Percentiles rank a stretch among this genome's conserved stretches.
Evolutionary conservation across 2,329 filamentous ascomycete genomes (phyloP).

Genomic region (Ascochyta rabiei): DNA sequence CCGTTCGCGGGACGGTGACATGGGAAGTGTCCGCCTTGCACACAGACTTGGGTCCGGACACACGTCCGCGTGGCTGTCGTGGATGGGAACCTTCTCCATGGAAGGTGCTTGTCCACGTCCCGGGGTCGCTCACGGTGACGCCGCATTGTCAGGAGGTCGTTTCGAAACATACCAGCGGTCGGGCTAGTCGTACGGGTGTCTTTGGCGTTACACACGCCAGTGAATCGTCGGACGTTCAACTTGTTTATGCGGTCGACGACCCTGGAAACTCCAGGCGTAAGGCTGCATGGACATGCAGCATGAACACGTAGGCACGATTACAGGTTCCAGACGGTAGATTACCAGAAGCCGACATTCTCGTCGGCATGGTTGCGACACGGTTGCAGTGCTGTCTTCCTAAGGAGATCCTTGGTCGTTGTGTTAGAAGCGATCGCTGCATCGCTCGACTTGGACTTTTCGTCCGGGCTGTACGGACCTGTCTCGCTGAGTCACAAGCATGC

Average conservation of each 20-base stretch:
- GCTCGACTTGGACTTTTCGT: not conserved
- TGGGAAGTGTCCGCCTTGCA: slow-evolving; percentile 11
- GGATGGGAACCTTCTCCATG: slow-evolving; percentile 4
- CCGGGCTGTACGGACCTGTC: not conserved
- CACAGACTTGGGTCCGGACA: slow-evolving; percentile 6
- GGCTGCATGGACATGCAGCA: slow-evolving; percentile 8
- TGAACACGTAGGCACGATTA: not conserved
- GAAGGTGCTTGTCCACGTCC: slow-evolving; percentile 5
- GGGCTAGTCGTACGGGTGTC: not conserved
- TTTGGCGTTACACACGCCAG: slow-evolving; percentile 5
- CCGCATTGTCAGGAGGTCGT: slow-evolving; percentile 8
- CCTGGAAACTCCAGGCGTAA: not conserved
- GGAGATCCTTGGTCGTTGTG: not conserved
- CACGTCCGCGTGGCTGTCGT: slow-evolving; percentile 10
- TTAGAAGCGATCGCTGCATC: not conserved
- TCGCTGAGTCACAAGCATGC: not conserved
- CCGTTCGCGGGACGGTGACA: slow-evolving; percentile 10
- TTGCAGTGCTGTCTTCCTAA: not conserved
- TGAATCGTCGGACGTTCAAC: not conserved
- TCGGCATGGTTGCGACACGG: not conserved
- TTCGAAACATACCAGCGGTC: slow-evolving; percentile 10
- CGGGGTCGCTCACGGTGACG: slow-evolving; percentile 16
- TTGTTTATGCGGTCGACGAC: slow-evolving; percentile 2
- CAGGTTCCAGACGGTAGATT: not conserved
- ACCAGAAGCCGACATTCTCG: not conserved